Conservation (phyloP, 306 rosid species). For the Corylus heterophylla region DNA sequence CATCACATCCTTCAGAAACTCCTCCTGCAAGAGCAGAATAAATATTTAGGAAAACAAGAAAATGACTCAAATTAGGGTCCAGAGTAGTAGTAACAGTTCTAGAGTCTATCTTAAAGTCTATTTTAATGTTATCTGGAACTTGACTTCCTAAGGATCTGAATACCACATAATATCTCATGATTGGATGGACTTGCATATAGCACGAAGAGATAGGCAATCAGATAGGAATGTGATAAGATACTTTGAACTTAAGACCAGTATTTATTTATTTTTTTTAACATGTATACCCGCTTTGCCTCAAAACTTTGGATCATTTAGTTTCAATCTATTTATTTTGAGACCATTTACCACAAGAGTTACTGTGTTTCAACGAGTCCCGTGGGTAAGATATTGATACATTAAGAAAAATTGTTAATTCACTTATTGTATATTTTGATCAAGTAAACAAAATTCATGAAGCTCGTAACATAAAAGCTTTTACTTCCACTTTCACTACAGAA, state of each 20-base stretch:
- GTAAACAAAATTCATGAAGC: background rate
- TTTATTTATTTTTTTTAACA: background rate
- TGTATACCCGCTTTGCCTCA: background rate
- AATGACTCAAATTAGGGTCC: slow-evolving; percentile 15
- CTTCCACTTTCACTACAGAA: background rate
- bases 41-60: background rate
- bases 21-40: slow-evolving; percentile 56
- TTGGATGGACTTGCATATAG: background rate
- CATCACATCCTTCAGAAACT: slow-evolving; percentile 95
- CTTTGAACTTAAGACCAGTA: background rate
- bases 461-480: background rate
- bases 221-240: background rate
- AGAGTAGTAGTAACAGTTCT: background rate
- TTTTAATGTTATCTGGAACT: background rate
- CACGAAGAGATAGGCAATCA: background rate
- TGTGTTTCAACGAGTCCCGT: background rate
- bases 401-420: background rate
- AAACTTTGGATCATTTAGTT: background rate
- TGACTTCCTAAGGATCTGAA: background rate
- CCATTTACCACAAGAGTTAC: background rate
- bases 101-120: background rate
- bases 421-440: background rate
- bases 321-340: background rate
- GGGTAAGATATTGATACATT: background rate
- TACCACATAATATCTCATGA: background rate